A percentile compares a stretch with the other conserved stretches of the same genome.
phyloP scores from a whole-genome alignment of 306 rosid genomes.

The Coriaria nepalensis region DNA sequence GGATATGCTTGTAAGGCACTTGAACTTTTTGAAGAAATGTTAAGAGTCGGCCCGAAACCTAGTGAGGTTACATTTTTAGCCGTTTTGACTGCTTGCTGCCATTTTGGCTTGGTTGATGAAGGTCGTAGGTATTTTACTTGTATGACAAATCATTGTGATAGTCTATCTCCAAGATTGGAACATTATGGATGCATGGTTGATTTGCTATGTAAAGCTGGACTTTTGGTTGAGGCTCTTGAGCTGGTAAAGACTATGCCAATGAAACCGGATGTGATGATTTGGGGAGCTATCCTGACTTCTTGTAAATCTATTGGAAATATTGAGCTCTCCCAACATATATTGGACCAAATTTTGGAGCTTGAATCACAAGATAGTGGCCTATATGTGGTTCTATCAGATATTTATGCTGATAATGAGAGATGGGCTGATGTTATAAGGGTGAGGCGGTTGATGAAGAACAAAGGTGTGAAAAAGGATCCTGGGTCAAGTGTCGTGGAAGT shows the following conservation, averaged over 20 bases:
- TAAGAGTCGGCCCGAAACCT: slow-evolving; percentile 38
- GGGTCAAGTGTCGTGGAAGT: slow-evolving; percentile 62
- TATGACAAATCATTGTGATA: slow-evolving; percentile 34
- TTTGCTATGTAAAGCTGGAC: slow-evolving; percentile 62
- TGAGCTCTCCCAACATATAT: slow-evolving; percentile 37
- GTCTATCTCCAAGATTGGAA: slow-evolving; percentile 48
- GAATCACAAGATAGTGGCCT: slow-evolving; percentile 54
- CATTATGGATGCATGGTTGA: slow-evolving; percentile 79
- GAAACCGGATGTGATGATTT: slow-evolving; percentile 65
- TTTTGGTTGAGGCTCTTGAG: slow-evolving; percentile 47
- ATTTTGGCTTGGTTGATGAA: slow-evolving; percentile 62
- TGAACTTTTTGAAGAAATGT: slow-evolving; percentile 38
- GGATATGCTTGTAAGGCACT: slow-evolving; percentile 49
- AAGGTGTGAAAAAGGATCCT: slow-evolving; percentile 52
- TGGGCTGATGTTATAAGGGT: slow-evolving; percentile 62
- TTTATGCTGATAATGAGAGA: slow-evolving; percentile 42
- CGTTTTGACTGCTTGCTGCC: slow-evolving; percentile 66
- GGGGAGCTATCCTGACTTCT: slow-evolving; percentile 59
- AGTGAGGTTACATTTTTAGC: slow-evolving; percentile 69
- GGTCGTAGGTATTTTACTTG: slow-evolving; percentile 35
- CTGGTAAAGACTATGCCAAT: slow-evolving; percentile 60
- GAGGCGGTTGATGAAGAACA: slow-evolving; percentile 63
- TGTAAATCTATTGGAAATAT: slow-evolving; percentile 36
- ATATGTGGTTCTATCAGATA: slow-evolving; percentile 72
- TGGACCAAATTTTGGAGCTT: slow-evolving; percentile 32